Conservation (phyloP, 2,329 filamentous ascomycete genomes). For the Fusarium nelsonii region DNA sequence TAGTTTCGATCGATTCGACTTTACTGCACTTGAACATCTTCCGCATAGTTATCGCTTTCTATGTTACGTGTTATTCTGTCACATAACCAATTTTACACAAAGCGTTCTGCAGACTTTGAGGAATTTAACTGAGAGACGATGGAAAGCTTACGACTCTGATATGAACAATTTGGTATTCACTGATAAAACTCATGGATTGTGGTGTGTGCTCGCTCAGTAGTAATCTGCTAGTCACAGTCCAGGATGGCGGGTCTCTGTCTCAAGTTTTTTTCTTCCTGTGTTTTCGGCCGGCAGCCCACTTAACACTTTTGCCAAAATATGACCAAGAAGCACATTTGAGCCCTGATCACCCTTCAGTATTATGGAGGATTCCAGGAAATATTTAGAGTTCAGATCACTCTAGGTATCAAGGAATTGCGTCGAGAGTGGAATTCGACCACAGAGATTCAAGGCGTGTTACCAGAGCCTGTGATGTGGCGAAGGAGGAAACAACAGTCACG, state of each 20-base stretch:
- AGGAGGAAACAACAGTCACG: conserved; percentile 4
- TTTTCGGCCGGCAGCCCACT: conserved; percentile 41
- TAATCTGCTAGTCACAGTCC: conserved; percentile 42
- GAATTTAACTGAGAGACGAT: background rate
- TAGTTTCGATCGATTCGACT: background rate
- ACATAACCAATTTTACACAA: background rate
- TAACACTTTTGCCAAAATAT: conserved; percentile 33
- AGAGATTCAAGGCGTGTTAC: background rate
- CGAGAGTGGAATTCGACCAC: background rate
- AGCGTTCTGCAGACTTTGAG: conserved; percentile 1
- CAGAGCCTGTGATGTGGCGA: background rate
- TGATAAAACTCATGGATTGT: conserved; percentile 17
- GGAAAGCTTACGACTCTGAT: conserved; percentile 5
- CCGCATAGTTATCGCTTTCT: background rate
- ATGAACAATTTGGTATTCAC: conserved; percentile 24
- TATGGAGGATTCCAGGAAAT: background rate
- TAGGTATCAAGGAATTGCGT: conserved; percentile 5
- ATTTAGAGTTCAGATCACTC: background rate
- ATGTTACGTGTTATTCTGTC: background rate
- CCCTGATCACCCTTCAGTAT: conserved; percentile 30
- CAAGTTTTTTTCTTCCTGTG: conserved; percentile 32
- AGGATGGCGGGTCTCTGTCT: conserved; percentile 45
- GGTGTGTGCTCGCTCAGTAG: conserved; percentile 35
- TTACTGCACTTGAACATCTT: background rate
- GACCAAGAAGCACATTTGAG: conserved; percentile 32